Evolutionary conservation across 768 basidiomycete species (phyloP).

Genomic region (Trametes cingulata): DNA sequence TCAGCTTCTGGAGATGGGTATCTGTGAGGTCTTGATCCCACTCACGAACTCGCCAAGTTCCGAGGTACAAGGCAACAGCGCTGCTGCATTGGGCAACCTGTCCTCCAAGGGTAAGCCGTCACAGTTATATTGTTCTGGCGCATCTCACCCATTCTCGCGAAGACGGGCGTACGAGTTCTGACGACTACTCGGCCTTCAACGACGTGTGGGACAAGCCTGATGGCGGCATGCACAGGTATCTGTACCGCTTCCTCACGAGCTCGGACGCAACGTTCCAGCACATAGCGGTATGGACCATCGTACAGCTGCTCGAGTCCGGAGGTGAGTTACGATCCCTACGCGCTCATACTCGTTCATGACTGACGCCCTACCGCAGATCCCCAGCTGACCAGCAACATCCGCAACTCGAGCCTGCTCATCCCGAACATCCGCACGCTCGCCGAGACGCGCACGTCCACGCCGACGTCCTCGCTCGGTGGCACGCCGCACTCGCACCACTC

Average conservation of each 20-base stretch:
- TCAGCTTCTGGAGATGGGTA: conserved; percentile 95
- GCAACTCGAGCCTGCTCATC: conserved; percentile 75
- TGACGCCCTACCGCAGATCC: conserved; percentile 55
- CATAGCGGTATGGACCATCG: conserved; percentile 99
- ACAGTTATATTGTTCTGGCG: too few species aligned
- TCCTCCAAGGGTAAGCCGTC: conserved; percentile 82
- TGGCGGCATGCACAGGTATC: conserved; percentile 93
- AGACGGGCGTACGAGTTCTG: conserved; percentile 75
- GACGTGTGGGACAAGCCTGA: conserved; percentile 98
- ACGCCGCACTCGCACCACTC: conserved; percentile 74
- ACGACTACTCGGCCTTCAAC: conserved; percentile 96
- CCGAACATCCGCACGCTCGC: conserved; percentile 87
- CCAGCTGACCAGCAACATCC: conserved; percentile 87
- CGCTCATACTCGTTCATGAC: background rate
- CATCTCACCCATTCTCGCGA: background rate
- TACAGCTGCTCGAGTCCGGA: conserved; percentile 95
- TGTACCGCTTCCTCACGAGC: conserved; percentile 91
- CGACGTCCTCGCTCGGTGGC: conserved; percentile 66
- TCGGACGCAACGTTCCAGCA: conserved; percentile 98
- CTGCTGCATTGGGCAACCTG: conserved; percentile 94
- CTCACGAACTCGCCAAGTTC: conserved; percentile 94
- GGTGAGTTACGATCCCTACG: conserved; percentile 44
- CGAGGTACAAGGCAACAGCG: conserved; percentile 98
- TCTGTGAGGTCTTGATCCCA: conserved; percentile 96
- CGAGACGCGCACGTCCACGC: conserved; percentile 65